phyloP scores from a whole-genome alignment of 768 basidiomycete genomes.

The Suillus ampliporus region DNA sequence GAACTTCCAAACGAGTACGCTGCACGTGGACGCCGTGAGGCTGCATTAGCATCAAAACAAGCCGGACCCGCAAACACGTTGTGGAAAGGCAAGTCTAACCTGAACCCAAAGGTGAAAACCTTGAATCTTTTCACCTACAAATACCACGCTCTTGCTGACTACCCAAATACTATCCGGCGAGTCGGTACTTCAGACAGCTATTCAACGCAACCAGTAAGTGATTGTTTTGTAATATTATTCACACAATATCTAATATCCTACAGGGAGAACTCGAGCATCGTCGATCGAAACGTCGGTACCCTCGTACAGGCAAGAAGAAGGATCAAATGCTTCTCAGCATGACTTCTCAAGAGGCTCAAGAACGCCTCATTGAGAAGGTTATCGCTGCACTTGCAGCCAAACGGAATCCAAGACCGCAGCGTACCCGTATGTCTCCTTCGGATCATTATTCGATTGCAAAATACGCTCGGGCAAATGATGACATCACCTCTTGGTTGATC shows the following conservation, averaged over 20 bases:
- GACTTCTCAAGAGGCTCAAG: conserved; percentile 22
- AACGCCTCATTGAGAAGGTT: conserved; percentile 24
- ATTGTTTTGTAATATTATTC: neutral
- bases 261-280: conserved; percentile 47
- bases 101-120: conserved; percentile 7
- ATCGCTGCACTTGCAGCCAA: neutral
- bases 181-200: conserved; percentile 44
- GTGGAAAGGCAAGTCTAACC: neutral
- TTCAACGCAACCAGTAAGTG: conserved; percentile 39
- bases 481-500: conserved; percentile 20
- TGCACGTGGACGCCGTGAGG: conserved; percentile 21
- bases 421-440: neutral
- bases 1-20: conserved; percentile 37
- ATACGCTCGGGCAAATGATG: conserved; percentile 6
- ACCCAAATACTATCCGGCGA: conserved; percentile 8
- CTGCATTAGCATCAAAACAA: conserved; percentile 8
- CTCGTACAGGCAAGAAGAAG: conserved; percentile 39
- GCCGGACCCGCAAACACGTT: neutral
- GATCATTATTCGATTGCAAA: conserved; percentile 29
- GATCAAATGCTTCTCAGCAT: conserved; percentile 25
- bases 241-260: neutral
- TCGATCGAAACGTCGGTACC: conserved; percentile 40
- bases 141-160: conserved; percentile 21
- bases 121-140: conserved; percentile 24
- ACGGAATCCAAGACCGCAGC: neutral